Evolutionary conservation across 2,329 filamentous ascomycete genomes (phyloP).

Genomic region (Colletotrichum spaethianum): DNA sequence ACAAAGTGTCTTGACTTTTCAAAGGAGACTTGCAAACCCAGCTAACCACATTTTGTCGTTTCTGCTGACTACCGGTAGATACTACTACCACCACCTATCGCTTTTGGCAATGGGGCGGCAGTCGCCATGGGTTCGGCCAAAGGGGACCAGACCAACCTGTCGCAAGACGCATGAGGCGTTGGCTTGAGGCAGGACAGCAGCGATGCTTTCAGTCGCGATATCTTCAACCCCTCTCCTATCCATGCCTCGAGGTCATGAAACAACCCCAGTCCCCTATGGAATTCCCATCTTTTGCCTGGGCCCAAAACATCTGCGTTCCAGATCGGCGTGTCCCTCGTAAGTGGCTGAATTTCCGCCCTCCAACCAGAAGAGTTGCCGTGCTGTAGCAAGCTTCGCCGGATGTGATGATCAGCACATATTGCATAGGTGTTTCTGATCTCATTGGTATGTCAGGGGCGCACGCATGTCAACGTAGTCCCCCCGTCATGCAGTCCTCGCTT

Average conservation of each 20-base stretch:
- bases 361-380: neutral
- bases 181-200: neutral
- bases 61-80: neutral
- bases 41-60: neutral
- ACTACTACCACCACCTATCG: neutral
- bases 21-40: neutral
- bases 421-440: neutral
- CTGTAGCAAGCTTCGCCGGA: neutral
- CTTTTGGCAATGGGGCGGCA: constrained; percentile 6
- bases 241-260: neutral
- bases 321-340: neutral
- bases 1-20: constrained; percentile 1
- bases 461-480: neutral
- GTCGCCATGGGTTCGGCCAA: neutral
- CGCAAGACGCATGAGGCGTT: neutral
- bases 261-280: neutral
- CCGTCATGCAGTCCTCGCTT: neutral
- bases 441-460: constrained; percentile 12
- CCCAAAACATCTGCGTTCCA: constrained; percentile 12
- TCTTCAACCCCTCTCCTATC: neutral
- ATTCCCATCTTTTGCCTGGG: neutral
- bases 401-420: neutral
- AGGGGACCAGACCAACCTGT: neutral
- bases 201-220: neutral
- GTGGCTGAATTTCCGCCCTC: neutral